A percentile compares a stretch with the other conserved stretches of the same genome.
Conservation (phyloP, 169 alveolate genomes). For the Cryptosporidium ryanae region DNA sequence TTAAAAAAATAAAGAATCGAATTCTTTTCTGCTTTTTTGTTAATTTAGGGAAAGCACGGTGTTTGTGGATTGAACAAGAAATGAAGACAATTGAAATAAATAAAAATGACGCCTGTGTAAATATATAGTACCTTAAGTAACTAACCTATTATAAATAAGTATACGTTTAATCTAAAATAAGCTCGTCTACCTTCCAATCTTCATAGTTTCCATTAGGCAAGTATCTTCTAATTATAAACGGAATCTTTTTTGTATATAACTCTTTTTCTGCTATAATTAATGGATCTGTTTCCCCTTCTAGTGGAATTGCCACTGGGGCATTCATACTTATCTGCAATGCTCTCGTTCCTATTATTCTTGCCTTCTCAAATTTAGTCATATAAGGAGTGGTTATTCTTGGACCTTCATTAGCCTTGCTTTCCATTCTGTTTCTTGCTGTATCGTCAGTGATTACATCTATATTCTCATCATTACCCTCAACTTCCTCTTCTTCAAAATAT, state of each 20-base stretch:
- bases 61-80: no score
- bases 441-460: slow-evolving; percentile 61
- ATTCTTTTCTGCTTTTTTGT: no score
- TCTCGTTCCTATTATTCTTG: slow-evolving; percentile 99
- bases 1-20: no score
- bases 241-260: slow-evolving; percentile 95
- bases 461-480: slow-evolving; percentile 70
- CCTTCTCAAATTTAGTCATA: slow-evolving; percentile 98
- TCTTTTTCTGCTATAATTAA: slow-evolving; percentile 98
- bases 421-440: slow-evolving; percentile 23
- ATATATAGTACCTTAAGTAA: no score
- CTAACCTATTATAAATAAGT: neutral
- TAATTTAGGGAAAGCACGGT: no score
- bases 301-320: slow-evolving; percentile 96
- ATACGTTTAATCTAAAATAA: slow-evolving; percentile 86
- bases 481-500: slow-evolving; percentile 64
- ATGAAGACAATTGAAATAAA: no score
- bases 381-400: slow-evolving; percentile 93
- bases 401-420: slow-evolving; percentile 76
- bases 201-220: slow-evolving; percentile 98
- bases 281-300: slow-evolving; percentile 96
- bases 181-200: slow-evolving; percentile 96
- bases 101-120: no score
- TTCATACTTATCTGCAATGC: slow-evolving; percentile 98
- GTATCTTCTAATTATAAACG: slow-evolving; percentile 97